Base-by-base conservation (phyloP, 768 basidiomycete species). In the Tubosaeta sp. region DNA sequence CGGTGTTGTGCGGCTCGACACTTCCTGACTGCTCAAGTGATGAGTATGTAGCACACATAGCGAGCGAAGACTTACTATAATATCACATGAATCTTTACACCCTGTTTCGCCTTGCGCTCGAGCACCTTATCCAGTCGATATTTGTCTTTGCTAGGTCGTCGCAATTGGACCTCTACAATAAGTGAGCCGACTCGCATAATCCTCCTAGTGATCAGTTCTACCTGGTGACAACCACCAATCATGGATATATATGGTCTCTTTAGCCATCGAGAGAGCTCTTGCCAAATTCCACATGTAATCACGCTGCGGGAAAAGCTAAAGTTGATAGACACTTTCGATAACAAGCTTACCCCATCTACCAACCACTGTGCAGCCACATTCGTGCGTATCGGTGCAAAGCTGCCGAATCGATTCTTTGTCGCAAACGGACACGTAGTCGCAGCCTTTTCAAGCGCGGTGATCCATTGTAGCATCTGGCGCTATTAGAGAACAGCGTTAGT, bases 221-320 rank as follows among this genome's bases (percentile, higher is more conserved):
- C 90, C 86, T 4, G 91, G 92, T 22, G 91, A 91, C 21, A 94
- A 73, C 96, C 95, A 98, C 95, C 95, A 97, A 69, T 95, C 95
- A 64, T 98, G 96, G 32, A 97, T 96, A 64, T 93, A 94, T 49
- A 96, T 93, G 40, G 72, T 77, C 60, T 92, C 86, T 65, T 85
- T 86, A 1, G 95, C 95, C 59, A 96, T 78, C 22, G 90, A 75
- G 42, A 99, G 86, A 0, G 95, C 95, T 35, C 91, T 81, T 21
- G 90, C 91, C 21, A 99, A 72, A 63, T 94, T 95, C 96, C 95
- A 99, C 71, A 93, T 95, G 64, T 99, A 99, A 67, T 99, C 95
- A 11, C 95, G 84, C 89, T 94, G 53, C 14, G 25, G n/a, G 53
- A 46, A 46, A 55, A 13, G 46, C 32, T 34, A 21, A 46, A 27